Conservation (phyloP, 495 filamentous ascomycete genomes). For the Neurospora sp. region DNA sequence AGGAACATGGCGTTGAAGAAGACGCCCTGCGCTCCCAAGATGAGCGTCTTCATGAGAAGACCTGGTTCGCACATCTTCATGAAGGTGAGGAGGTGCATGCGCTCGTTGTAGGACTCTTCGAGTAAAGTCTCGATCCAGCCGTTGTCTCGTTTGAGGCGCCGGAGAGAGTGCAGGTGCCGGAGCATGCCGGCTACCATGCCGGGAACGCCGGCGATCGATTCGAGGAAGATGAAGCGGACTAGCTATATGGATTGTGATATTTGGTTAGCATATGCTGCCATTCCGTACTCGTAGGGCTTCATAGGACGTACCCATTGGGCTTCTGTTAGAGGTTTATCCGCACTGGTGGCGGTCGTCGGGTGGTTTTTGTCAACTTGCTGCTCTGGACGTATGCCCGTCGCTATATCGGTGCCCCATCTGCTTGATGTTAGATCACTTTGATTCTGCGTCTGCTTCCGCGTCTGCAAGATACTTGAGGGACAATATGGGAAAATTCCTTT, state of each 20-base stretch:
- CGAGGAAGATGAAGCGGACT: constrained; percentile 80
- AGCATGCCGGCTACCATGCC: constrained; percentile 97
- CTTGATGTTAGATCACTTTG: not conserved
- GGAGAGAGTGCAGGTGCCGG: constrained; percentile 72
- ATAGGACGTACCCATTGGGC: constrained; percentile 31
- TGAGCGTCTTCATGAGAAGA: constrained; percentile 79
- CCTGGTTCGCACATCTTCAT: constrained; percentile 87
- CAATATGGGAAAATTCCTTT: not conserved
- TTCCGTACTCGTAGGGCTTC: not conserved
- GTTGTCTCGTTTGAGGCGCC: constrained; percentile 82
- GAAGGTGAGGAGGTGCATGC: constrained; percentile 94
- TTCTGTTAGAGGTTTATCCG: constrained; percentile 36
- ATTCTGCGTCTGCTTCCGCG: not conserved
- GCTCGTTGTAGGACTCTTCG: constrained; percentile 91
- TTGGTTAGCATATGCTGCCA: constrained; percentile 3
- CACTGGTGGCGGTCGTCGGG: constrained; percentile 33
- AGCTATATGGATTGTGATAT: constrained; percentile 29
- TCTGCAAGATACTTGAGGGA: not conserved
- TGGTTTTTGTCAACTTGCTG: constrained; percentile 37
- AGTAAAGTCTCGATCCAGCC: constrained; percentile 97
- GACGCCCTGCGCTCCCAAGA: constrained; percentile 71
- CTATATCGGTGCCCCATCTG: constrained; percentile 38
- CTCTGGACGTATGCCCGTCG: constrained; percentile 32
- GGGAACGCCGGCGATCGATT: constrained; percentile 88
- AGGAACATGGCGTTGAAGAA: constrained; percentile 95